phyloP scores from a whole-genome alignment of 257 asterid genomes.

The Catharanthus roseus region DNA sequence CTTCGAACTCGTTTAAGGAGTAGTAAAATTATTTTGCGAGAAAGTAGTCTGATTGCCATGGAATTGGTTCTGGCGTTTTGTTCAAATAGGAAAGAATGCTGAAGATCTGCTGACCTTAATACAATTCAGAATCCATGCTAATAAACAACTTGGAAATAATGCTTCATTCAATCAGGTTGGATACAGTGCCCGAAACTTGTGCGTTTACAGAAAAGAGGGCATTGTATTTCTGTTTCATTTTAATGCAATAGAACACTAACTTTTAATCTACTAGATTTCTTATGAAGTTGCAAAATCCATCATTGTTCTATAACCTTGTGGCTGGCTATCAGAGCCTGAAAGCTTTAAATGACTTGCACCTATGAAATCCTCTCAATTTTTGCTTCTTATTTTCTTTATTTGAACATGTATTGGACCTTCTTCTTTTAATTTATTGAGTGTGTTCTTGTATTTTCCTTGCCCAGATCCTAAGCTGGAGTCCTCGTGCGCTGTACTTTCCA shows the following conservation, averaged over 20 bases:
- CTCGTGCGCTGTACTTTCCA: conserved; percentile 80
- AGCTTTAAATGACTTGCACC: not conserved
- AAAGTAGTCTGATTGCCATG: not conserved
- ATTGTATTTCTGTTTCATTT: not conserved
- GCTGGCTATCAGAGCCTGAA: not conserved
- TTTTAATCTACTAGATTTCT: not conserved
- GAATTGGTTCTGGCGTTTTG: not conserved
- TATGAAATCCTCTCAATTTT: not conserved
- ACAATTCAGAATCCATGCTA: not conserved
- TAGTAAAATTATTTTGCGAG: not conserved
- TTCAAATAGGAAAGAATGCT: not conserved
- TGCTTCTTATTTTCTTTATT: not conserved
- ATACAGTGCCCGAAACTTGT: not conserved
- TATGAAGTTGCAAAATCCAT: not conserved
- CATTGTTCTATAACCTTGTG: not conserved
- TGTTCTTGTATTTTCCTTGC: conserved; percentile 11
- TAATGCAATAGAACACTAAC: not conserved
- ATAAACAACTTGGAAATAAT: not conserved
- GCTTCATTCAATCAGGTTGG: not conserved
- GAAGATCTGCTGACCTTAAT: not conserved
- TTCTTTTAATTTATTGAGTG: conserved; percentile 2
- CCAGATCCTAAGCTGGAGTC: conserved; percentile 88
- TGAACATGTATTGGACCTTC: not conserved
- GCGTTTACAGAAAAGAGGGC: not conserved
- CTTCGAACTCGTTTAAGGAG: not conserved